Percentiles rank a stretch among this genome's conserved stretches.
Evolutionary conservation across 2,329 filamentous ascomycete species (phyloP).

Genomic region (Seiridium cupressi): DNA sequence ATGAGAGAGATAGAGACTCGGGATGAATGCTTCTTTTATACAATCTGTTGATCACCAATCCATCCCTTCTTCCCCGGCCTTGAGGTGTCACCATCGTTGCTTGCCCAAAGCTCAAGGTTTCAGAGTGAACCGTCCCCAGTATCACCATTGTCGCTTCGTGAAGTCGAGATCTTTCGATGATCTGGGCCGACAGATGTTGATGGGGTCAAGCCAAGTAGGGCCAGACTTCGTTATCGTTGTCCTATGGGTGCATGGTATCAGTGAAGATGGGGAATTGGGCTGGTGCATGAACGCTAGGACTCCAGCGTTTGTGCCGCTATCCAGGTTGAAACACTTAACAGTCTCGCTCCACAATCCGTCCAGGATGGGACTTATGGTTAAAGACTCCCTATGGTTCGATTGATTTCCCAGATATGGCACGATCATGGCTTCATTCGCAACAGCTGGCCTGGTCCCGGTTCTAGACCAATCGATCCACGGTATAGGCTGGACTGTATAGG

Average conservation of each 20-base stretch:
- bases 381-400: slow-evolving; percentile 1
- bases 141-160: background rate
- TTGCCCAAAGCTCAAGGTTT: background rate
- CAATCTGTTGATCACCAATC: background rate
- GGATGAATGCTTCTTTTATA: slow-evolving; percentile 3
- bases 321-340: slow-evolving; percentile 2
- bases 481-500: background rate
- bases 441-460: background rate
- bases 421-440: background rate
- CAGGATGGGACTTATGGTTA: background rate
- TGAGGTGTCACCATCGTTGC: background rate
- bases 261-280: background rate
- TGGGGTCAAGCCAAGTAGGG: background rate
- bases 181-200: background rate
- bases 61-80: background rate
- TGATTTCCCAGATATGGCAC: background rate
- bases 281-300: slow-evolving; percentile 5
- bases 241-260: background rate
- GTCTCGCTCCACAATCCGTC: slow-evolving; percentile 4
- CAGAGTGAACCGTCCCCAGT: background rate
- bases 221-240: background rate
- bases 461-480: background rate
- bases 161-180: slow-evolving; percentile 1
- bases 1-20: background rate
- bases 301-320: background rate